Percentiles rank a stretch among this genome's conserved stretches.
Evolutionary conservation across 2,329 filamentous ascomycete genomes (phyloP).

Genomic region (Xylaria hypoxylon): DNA sequence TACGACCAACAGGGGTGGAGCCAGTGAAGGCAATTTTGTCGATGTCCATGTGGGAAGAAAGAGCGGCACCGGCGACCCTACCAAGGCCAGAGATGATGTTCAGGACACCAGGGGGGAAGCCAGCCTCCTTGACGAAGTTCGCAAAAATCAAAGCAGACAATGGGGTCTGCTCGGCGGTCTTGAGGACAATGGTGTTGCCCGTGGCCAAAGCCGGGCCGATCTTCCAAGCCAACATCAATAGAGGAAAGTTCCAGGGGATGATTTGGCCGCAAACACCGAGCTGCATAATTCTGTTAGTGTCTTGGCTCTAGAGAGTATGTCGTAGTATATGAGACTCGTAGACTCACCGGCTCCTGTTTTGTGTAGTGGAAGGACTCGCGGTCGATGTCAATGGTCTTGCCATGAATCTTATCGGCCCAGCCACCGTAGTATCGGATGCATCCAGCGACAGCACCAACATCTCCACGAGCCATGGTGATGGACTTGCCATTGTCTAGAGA

Average conservation of each 20-base stretch:
- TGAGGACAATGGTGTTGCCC: conserved; percentile 78
- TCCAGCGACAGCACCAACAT: conserved; percentile 74
- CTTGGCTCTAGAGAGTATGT: background rate
- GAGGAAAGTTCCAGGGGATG: conserved; percentile 89
- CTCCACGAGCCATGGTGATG: conserved; percentile 78
- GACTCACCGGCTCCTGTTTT: conserved; percentile 75
- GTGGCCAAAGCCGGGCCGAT: conserved; percentile 78
- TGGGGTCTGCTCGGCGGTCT: conserved; percentile 82
- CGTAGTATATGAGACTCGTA: background rate
- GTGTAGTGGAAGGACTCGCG: conserved; percentile 88
- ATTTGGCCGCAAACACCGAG: conserved; percentile 77
- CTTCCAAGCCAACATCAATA: conserved; percentile 88
- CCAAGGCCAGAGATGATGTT: conserved; percentile 85
- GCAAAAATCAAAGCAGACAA: conserved; percentile 75
- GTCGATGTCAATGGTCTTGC: conserved; percentile 85
- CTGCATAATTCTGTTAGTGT: conserved; percentile 38
- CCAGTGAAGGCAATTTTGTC: conserved; percentile 89
- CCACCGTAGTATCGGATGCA: conserved; percentile 89
- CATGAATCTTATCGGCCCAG: conserved; percentile 91
- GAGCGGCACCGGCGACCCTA: conserved; percentile 80
- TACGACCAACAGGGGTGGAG: conserved; percentile 77
- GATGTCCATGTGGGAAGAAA: conserved; percentile 80
- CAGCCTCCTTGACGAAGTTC: conserved; percentile 77
- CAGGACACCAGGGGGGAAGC: conserved; percentile 81
- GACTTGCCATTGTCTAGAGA: conserved; percentile 91